A percentile compares a stretch with the other conserved stretches of the same genome.
Evolutionary conservation across 2,329 filamentous ascomycete species (phyloP).

Genomic region (Phialocephala sp.): DNA sequence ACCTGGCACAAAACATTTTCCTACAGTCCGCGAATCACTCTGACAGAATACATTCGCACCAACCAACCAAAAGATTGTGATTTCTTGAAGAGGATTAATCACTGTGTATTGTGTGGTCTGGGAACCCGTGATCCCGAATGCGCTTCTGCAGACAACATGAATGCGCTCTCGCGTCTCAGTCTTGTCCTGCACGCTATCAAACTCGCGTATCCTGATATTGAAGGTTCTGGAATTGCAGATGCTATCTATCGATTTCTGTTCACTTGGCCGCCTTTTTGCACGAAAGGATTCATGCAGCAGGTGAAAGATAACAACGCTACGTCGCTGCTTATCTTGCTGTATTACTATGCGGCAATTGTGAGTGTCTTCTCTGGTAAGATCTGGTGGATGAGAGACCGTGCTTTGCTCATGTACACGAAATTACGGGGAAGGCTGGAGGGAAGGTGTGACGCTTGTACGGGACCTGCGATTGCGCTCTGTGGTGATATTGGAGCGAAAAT

Average conservation of each 20-base stretch:
- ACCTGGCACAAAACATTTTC: slow-evolving; percentile 11
- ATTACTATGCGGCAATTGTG: slow-evolving; percentile 25
- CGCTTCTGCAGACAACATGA: slow-evolving; percentile 11
- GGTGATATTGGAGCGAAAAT: not conserved
- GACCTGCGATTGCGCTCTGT: not conserved
- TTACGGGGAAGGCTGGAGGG: not conserved
- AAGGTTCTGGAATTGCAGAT: slow-evolving; percentile 10
- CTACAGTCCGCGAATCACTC: slow-evolving; percentile 17
- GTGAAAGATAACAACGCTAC: slow-evolving; percentile 12
- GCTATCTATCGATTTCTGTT: slow-evolving; percentile 20
- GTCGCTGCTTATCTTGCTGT: slow-evolving; percentile 17
- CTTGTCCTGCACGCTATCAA: slow-evolving; percentile 17
- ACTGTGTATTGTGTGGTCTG: slow-evolving; percentile 18
- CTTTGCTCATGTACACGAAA: slow-evolving; percentile 13
- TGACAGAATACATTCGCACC: not conserved
- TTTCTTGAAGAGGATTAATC: not conserved
- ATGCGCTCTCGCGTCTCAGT: slow-evolving; percentile 7
- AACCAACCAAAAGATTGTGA: not conserved
- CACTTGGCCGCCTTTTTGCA: slow-evolving; percentile 22
- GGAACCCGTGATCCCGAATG: not conserved
- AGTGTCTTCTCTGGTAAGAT: slow-evolving; percentile 12
- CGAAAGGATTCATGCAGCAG: slow-evolving; percentile 20
- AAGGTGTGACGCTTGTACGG: not conserved
- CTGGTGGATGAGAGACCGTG: slow-evolving; percentile 26
- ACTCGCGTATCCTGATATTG: slow-evolving; percentile 1